These are phyloP conservation scores for Chlamydomonas sp. DNA, from an alignment of 139 green algal genomes.

Conservation along the genomic window DNA sequence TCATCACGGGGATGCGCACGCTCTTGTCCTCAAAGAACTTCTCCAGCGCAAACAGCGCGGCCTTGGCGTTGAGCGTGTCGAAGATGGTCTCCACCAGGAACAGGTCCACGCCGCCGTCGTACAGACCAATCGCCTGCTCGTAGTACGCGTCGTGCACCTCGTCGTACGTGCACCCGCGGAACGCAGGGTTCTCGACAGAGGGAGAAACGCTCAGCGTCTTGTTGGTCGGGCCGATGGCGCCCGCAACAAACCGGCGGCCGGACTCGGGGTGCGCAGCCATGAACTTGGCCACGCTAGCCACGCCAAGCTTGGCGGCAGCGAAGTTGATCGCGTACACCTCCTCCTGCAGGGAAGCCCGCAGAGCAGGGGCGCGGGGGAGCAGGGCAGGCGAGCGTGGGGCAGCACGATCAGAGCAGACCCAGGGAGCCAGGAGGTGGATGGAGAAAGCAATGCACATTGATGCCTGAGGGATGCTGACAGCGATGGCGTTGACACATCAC, in stretches of 20 bases:
- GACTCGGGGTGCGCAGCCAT: conserved; percentile 69
- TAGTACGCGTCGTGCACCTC: conserved; percentile 93
- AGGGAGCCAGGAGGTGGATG: no score
- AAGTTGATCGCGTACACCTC: conserved; percentile 91
- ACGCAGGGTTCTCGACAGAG: conserved; percentile 94
- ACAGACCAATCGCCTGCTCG: conserved; percentile 78
- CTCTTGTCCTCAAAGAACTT: conserved; percentile 77
- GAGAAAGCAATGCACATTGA: no score
- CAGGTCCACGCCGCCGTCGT: conserved; percentile 87
- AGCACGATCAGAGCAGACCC: no score
- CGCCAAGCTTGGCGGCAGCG: conserved; percentile 77
- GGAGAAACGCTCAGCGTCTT: conserved; percentile 93
- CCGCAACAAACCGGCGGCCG: conserved; percentile 82
- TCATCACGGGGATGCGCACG: conserved; percentile 83
- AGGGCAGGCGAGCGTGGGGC: no score
- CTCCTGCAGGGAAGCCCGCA: no score
- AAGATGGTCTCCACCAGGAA: conserved; percentile 99
- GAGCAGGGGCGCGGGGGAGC: no score
- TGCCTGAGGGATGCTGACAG: no score
- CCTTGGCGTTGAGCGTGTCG: conserved; percentile 96
- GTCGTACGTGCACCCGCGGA: conserved; percentile 89
- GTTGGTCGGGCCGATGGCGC: conserved; percentile 93
- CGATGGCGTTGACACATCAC: no score
- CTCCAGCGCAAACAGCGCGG: conserved; percentile 89
- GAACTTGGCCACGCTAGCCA: conserved; percentile 58